A percentile compares a stretch with the other conserved stretches of the same genome.
Conservation (phyloP, 139 green algal species). For the Chlamydomonas sphaeroides region DNA sequence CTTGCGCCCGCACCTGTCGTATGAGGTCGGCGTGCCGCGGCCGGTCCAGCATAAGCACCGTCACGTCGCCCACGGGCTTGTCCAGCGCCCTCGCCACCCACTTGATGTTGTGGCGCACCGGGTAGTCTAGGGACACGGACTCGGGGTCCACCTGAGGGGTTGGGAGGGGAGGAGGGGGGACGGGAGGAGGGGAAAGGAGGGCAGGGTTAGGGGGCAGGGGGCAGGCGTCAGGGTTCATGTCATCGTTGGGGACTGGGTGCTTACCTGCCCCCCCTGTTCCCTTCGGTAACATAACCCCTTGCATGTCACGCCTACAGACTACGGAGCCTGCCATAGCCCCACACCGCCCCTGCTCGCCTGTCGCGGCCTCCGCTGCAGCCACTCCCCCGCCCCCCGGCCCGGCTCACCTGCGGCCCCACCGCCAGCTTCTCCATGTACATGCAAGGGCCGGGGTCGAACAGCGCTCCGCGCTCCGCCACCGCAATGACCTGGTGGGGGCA, state of each 20-base stretch:
- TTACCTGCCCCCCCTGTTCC: no score
- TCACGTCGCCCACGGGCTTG: slow-evolving; percentile 82
- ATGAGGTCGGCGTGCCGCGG: slow-evolving; percentile 56
- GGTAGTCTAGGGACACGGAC: slow-evolving; percentile 65
- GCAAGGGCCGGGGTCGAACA: slow-evolving; percentile 83
- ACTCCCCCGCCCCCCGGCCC: slow-evolving; percentile 34
- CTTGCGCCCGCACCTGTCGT: slow-evolving; percentile 5
- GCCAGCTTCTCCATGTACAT: slow-evolving; percentile 83
- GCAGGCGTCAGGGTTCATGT: no score
- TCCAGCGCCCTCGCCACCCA: slow-evolving; percentile 67
- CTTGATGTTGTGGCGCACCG: slow-evolving; percentile 70
- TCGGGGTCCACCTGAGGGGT: slow-evolving; percentile 60
- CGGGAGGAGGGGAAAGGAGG: neutral
- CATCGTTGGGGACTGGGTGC: no score
- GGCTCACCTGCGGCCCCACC: slow-evolving; percentile 52
- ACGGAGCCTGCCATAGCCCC: no score
- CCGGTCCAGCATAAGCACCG: slow-evolving; percentile 82
- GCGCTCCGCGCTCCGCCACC: slow-evolving; percentile 72
- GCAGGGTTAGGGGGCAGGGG: no score
- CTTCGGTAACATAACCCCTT: no score
- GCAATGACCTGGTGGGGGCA: slow-evolving; percentile 71
- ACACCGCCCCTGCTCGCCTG: no score
- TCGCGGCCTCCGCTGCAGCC: no score
- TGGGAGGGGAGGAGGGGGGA: neutral
- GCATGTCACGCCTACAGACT: no score